Conservation (phyloP, 345 rosid species). For the Anacardium occidentale region DNA sequence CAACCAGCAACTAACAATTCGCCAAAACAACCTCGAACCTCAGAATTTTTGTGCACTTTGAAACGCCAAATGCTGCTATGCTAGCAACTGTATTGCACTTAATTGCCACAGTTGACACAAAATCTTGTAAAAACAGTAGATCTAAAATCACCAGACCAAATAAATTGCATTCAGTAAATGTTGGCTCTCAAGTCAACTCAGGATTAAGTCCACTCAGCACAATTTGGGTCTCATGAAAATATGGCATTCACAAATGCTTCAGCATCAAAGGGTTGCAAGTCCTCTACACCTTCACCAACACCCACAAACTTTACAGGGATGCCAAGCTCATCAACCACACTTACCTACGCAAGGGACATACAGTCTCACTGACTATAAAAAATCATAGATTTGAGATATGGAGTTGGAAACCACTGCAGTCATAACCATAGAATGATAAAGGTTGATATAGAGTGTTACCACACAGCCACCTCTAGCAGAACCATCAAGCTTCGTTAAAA, state of each 20-base stretch:
- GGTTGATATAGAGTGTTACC: constrained; percentile 41
- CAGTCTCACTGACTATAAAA: background rate
- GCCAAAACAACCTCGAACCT: background rate
- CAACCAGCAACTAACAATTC: background rate
- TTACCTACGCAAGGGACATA: constrained; percentile 54
- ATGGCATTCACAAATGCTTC: constrained; percentile 83
- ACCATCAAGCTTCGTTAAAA: constrained; percentile 94
- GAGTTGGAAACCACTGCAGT: background rate
- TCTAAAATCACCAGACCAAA: background rate
- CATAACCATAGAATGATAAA: background rate
- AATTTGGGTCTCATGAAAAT: constrained; percentile 47
- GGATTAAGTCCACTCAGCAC: constrained; percentile 3
- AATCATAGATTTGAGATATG: background rate
- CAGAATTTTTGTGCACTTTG: too few relatives aligned
- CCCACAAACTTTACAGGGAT: constrained; percentile 95
- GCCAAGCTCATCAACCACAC: constrained; percentile 91
- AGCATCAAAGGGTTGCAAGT: constrained; percentile 92
- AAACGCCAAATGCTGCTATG: background rate
- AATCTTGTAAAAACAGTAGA: background rate
- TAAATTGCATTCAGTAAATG: background rate
- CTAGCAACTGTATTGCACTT: background rate
- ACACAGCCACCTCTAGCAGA: constrained; percentile 98
- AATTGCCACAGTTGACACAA: too few relatives aligned
- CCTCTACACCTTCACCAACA: constrained; percentile 89
- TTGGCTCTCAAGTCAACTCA: background rate